These are phyloP conservation scores for Populus davidiana DNA, from an alignment of 345 rosid genomes.

Conservation along the genomic window DNA sequence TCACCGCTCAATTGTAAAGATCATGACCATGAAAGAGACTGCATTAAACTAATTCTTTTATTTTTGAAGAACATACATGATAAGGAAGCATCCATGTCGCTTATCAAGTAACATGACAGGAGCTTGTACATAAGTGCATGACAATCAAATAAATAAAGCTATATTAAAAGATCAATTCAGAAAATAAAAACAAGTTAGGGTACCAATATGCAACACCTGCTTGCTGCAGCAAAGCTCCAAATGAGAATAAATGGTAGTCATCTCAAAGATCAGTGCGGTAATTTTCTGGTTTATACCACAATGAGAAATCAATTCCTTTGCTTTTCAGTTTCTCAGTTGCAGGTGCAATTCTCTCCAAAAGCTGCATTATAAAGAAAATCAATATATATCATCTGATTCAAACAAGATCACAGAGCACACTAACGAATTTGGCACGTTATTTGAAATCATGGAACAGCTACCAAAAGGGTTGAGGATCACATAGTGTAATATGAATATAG, in stretches of 20 bases:
- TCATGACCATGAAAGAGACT: neutral
- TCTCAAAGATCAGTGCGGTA: slow-evolving; percentile 60
- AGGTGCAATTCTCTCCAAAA: slow-evolving; percentile 67
- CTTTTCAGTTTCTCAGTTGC: slow-evolving; percentile 73
- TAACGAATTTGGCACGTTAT: neutral
- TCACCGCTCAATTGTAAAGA: neutral
- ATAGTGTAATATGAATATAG: neutral
- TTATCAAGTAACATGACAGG: neutral
- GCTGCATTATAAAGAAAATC: slow-evolving; percentile 44
- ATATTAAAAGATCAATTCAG: neutral
- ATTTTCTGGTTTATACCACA: slow-evolving; percentile 84
- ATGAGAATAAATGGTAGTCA: neutral
- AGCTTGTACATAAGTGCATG: neutral
- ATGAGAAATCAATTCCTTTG: slow-evolving; percentile 81
- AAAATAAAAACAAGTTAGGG: neutral
- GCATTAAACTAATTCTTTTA: neutral
- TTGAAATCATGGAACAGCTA: neutral
- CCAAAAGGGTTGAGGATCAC: neutral
- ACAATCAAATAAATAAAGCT: neutral
- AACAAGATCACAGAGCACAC: neutral
- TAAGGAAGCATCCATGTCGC: neutral
- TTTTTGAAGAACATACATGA: neutral
- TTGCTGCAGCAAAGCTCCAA: slow-evolving; percentile 5
- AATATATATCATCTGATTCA: neutral
- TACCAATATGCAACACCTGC: slow-evolving; percentile 21